Percentiles rank a stretch among this genome's conserved stretches.
These are phyloP conservation scores for Septoria linicola DNA, from an alignment of 2,329 filamentous ascomycete species.

Conservation along the genomic window DNA sequence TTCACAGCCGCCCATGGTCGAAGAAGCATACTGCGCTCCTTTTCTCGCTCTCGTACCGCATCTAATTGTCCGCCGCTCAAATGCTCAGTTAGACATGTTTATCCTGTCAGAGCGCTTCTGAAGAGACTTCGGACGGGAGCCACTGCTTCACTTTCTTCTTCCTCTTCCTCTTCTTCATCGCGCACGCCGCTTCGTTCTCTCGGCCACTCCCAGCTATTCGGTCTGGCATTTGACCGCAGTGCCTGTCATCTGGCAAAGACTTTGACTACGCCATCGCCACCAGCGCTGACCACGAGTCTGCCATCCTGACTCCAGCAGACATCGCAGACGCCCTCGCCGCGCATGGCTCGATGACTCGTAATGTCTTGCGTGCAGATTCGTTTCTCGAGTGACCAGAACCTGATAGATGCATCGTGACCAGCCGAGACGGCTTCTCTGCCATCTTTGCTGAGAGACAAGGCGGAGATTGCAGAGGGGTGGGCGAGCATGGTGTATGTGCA, in stretches of 20 bases:
- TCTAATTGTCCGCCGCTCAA: neutral
- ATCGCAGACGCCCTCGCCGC: conserved; percentile 89
- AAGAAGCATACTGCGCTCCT: neutral
- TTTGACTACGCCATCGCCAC: conserved; percentile 94
- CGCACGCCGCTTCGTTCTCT: neutral
- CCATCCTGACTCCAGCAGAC: conserved; percentile 97
- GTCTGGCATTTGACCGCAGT: neutral
- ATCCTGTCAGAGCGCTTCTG: neutral
- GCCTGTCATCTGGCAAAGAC: conserved; percentile 59
- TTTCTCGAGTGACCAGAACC: conserved; percentile 97
- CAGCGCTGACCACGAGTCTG: conserved; percentile 88
- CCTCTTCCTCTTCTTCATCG: neutral
- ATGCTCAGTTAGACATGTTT: neutral
- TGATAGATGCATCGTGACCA: conserved; percentile 89
- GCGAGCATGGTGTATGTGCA: conserved; percentile 99
- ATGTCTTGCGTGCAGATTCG: conserved; percentile 93
- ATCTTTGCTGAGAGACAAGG: conserved; percentile 86
- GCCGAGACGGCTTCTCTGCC: conserved; percentile 92
- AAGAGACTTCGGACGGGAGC: neutral
- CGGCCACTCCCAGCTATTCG: neutral
- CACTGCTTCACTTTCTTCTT: neutral
- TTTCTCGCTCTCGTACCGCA: neutral
- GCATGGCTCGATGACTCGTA: conserved; percentile 87
- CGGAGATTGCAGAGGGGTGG: conserved; percentile 88
- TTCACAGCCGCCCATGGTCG: neutral